Evolutionary conservation across 2,329 filamentous ascomycete genomes (phyloP).

Genomic region (Ophiocordyceps robertsii): DNA sequence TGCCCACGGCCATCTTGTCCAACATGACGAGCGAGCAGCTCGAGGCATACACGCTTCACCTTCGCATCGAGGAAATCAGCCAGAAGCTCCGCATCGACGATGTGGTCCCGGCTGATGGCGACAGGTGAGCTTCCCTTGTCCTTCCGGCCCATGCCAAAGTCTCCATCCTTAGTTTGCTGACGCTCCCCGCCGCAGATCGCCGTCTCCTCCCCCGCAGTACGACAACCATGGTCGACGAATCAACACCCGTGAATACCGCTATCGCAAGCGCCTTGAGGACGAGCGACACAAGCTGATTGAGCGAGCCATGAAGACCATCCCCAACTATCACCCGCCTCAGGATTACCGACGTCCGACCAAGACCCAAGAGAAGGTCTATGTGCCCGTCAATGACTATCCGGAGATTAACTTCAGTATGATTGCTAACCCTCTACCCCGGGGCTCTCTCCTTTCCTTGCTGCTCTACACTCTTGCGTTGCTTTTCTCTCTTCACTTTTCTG

Average conservation of each 20-base stretch:
- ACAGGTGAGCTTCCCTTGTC: slow-evolving; percentile 50
- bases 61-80: slow-evolving; percentile 97
- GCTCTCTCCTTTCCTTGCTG: slow-evolving; percentile 21
- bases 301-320: slow-evolving; percentile 98
- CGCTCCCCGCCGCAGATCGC: slow-evolving; percentile 49
- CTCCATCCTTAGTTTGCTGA: neutral
- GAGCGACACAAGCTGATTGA: slow-evolving; percentile 98
- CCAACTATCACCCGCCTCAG: slow-evolving; percentile 97
- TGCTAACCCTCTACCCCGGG: slow-evolving; percentile 90
- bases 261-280: slow-evolving; percentile 94
- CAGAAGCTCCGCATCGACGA: slow-evolving; percentile 99
- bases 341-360: slow-evolving; percentile 98
- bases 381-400: slow-evolving; percentile 99
- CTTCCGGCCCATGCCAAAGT: neutral
- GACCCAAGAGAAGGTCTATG: slow-evolving; percentile 99
- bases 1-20: slow-evolving; percentile 89
- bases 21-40: slow-evolving; percentile 98
- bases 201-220: slow-evolving; percentile 91
- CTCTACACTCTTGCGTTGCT: slow-evolving; percentile 10
- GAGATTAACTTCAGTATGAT: slow-evolving; percentile 99
- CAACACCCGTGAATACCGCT: slow-evolving; percentile 97
- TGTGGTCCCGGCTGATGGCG: slow-evolving; percentile 91
- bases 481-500: slow-evolving; percentile 5
- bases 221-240: slow-evolving; percentile 99
- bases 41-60: slow-evolving; percentile 88